These are phyloP conservation scores for Gastrolobium bilobum DNA, from an alignment of 306 rosid species.

Conservation along the genomic window DNA sequence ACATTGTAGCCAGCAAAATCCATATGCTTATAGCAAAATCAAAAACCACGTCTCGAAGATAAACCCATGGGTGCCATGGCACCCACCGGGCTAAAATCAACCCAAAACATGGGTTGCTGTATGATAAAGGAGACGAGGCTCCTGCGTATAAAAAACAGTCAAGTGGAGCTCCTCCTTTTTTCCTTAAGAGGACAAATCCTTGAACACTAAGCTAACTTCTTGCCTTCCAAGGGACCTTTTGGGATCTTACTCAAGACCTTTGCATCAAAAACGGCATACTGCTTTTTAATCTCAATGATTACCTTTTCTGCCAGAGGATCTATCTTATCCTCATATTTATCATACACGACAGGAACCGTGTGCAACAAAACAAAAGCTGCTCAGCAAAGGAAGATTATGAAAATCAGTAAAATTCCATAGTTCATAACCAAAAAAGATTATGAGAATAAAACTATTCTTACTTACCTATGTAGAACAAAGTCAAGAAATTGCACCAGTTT, in stretches of 20 bases:
- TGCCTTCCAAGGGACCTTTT: conserved; percentile 63
- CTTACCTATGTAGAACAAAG: conserved; percentile 87
- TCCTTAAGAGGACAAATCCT: conserved; percentile 28
- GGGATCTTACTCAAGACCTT: conserved; percentile 82
- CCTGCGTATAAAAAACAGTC: conserved; percentile 7
- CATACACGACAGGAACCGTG: conserved; percentile 82
- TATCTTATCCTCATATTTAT: conserved; percentile 74
- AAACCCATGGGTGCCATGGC: conserved; percentile 10
- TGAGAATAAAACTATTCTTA: conserved; percentile 47
- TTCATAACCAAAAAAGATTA: not conserved
- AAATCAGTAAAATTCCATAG: conserved; percentile 11
- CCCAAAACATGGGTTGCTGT: conserved; percentile 44
- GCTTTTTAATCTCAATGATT: conserved; percentile 69
- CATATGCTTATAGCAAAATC: conserved; percentile 45
- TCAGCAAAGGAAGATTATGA: conserved; percentile 24
- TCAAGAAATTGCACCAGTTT: conserved; percentile 82
- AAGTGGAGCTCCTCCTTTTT: conserved; percentile 15
- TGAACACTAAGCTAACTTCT: conserved; percentile 64
- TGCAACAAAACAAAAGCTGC: conserved; percentile 83
- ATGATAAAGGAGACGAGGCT: conserved; percentile 37
- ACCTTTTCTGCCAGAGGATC: conserved; percentile 81
- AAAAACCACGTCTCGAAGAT: conserved; percentile 49
- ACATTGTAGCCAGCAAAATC: conserved; percentile 45
- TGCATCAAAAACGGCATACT: conserved; percentile 73
- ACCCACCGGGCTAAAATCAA: conserved; percentile 47